Evolutionary conservation across 169 alveolate genomes (phyloP), one percentile per base, ranked within the genome.

Genomic region (Eimeria praecox): DNA sequence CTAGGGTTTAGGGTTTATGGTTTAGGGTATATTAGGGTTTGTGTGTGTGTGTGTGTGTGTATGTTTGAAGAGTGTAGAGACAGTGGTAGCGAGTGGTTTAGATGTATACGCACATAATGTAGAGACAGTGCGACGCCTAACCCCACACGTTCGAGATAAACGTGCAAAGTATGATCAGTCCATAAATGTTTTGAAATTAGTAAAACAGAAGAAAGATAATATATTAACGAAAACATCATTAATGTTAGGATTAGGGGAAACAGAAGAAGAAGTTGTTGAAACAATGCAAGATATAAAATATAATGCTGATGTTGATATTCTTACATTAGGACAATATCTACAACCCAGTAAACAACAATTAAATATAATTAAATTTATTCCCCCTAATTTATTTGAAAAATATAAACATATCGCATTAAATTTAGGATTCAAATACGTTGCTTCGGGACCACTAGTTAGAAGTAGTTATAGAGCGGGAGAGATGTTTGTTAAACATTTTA

Each of bases 81-180:
- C 80, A 62, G 95, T 97, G 38, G 97, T 97, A 14, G 44, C 56
- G 22, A 94, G 97, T 52, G 98, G 98, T 40, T 38, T 97, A 85
- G 97, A 97, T 40, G 98, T 97, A 56, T 97, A 95, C 82, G 98
- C 98, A 2, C 98, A 97, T 78, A 97, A 97, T 71, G 96, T 97
- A 52, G 98, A 97, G 95, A 97, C 98, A 12, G 97, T 97, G 52
- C 96, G 90, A 69, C 56, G 98, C 22, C 90, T 97, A 62, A 93
- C 94, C 24, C 95, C 95, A 33, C 94, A 73, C 80, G 98, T 97
- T 42, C 54, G 98, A 42, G 98, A 97, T 82, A 94, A 83, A 40
- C 92, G 98, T 64, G 98, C 98, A 18, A 89, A 88, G 27, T 95
- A 14, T 88, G 49, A 35, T n/a, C 94, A 94, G 78, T 96, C 97